These are phyloP conservation scores for Haberlea rhodopensis DNA, from an alignment of 257 asterid species.

Conservation along the genomic window DNA sequence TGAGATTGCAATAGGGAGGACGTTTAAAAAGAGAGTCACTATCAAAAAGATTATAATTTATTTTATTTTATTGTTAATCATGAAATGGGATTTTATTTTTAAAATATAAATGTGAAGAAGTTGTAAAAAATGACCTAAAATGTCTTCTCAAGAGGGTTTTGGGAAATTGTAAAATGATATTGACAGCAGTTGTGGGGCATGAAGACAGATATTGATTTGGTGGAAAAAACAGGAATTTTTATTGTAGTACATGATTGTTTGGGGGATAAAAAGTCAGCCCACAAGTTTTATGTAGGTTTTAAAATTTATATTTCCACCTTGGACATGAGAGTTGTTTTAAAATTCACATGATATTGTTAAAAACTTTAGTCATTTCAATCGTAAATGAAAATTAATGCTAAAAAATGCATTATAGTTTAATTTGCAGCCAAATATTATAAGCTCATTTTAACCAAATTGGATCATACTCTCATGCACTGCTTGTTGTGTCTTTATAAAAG, in stretches of 20 bases:
- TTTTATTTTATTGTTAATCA: not conserved
- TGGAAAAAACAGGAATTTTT: slow-evolving; percentile 26
- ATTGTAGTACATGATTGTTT: not conserved
- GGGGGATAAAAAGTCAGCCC: slow-evolving; percentile 21
- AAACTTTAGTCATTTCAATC: too few species aligned
- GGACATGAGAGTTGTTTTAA: too few species aligned
- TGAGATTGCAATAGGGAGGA: slow-evolving; percentile 28
- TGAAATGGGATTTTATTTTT: slow-evolving; percentile 2
- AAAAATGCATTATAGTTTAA: too few species aligned
- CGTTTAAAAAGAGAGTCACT: slow-evolving; percentile 34
- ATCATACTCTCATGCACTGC: too few species aligned
- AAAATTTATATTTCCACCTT: not conserved
- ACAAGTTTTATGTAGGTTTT: slow-evolving; percentile 23
- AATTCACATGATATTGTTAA: too few species aligned
- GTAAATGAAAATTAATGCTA: too few species aligned
- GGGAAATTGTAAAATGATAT: slow-evolving; percentile 35
- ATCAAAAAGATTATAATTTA: slow-evolving; percentile 24
- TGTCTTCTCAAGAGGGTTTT: slow-evolving; percentile 42
- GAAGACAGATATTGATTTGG: slow-evolving; percentile 64
- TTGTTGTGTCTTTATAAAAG: too few species aligned
- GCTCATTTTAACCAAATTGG: too few species aligned
- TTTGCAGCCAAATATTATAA: too few species aligned
- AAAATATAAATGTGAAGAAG: slow-evolving; percentile 19
- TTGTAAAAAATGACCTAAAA: slow-evolving; percentile 30
- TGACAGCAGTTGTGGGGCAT: slow-evolving; percentile 68